These are phyloP conservation scores for Populus ilicifolia DNA, from an alignment of 345 rosid genomes.

Conservation along the genomic window DNA sequence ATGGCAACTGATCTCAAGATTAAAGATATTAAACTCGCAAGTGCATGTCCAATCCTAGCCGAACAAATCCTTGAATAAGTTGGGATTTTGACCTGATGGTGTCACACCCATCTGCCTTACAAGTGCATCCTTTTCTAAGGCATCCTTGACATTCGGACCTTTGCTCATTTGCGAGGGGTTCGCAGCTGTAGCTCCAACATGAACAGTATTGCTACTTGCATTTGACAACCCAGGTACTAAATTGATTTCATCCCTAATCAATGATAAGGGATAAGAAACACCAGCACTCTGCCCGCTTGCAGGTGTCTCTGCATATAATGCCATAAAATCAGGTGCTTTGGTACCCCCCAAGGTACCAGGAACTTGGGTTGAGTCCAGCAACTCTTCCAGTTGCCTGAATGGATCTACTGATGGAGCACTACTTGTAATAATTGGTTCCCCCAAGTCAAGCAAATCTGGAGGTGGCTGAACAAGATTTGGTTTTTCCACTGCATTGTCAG, in stretches of 20 bases:
- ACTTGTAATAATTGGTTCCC: conserved; percentile 45
- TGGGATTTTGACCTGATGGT: conserved; percentile 77
- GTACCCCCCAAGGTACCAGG: conserved; percentile 15
- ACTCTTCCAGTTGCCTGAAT: conserved; percentile 80
- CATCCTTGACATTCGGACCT: conserved; percentile 61
- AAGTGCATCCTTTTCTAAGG: conserved; percentile 77
- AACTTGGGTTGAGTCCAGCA: conserved; percentile 47
- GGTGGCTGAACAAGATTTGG: conserved; percentile 51
- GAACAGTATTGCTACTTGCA: conserved; percentile 3
- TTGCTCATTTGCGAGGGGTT: conserved; percentile 35
- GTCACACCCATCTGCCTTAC: conserved; percentile 91
- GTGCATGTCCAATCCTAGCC: conserved; percentile 32
- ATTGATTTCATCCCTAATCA: conserved; percentile 15
- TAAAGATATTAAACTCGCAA: too few relatives aligned
- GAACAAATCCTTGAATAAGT: conserved; percentile 72
- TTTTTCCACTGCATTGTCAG: conserved; percentile 31
- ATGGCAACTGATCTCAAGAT: neutral
- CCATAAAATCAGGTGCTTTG: conserved; percentile 45
- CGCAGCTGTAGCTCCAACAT: conserved; percentile 19
- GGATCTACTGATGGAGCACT: conserved; percentile 55
- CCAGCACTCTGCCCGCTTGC: conserved; percentile 23
- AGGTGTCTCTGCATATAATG: conserved; percentile 44
- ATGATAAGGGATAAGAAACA: neutral
- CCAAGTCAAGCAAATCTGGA: conserved; percentile 89
- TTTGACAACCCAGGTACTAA: conserved; percentile 28